Conservation (phyloP, 169 alveolate genomes). For the Plasmodium fragile region DNA sequence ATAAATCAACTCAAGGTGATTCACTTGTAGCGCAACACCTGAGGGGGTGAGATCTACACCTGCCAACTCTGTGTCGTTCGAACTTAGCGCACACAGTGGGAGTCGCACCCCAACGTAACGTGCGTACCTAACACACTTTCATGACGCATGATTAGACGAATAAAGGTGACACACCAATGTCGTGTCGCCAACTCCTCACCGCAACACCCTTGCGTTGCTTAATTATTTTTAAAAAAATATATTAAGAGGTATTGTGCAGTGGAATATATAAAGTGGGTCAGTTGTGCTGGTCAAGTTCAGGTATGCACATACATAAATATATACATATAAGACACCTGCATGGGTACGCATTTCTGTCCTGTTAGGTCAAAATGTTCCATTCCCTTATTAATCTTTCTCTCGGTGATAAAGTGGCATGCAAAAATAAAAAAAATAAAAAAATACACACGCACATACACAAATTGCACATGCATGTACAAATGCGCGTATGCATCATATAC, state of each 20-base stretch:
- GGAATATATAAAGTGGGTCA: background rate
- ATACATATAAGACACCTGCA: background rate
- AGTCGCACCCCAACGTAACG: background rate
- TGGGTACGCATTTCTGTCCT: background rate
- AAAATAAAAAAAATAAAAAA: slow-evolving; percentile 21
- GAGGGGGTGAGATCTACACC: background rate
- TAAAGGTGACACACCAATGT: background rate
- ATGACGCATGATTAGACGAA: background rate
- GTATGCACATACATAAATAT: background rate
- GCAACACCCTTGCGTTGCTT: background rate
- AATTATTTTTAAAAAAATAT: background rate
- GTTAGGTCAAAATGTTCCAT: background rate
- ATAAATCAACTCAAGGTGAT: slow-evolving; percentile 2
- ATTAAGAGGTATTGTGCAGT: background rate
- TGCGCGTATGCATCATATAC: background rate
- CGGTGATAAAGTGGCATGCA: background rate
- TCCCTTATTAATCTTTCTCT: background rate
- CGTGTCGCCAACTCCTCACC: background rate
- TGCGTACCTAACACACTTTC: background rate
- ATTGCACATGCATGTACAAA: background rate
- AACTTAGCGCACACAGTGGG: background rate
- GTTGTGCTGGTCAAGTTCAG: background rate
- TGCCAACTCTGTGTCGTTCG: background rate
- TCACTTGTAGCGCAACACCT: background rate
- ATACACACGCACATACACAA: background rate